Evolutionary conservation across 2,329 filamentous ascomycete species (phyloP).

Genomic region (Ceratocystis colombiana): DNA sequence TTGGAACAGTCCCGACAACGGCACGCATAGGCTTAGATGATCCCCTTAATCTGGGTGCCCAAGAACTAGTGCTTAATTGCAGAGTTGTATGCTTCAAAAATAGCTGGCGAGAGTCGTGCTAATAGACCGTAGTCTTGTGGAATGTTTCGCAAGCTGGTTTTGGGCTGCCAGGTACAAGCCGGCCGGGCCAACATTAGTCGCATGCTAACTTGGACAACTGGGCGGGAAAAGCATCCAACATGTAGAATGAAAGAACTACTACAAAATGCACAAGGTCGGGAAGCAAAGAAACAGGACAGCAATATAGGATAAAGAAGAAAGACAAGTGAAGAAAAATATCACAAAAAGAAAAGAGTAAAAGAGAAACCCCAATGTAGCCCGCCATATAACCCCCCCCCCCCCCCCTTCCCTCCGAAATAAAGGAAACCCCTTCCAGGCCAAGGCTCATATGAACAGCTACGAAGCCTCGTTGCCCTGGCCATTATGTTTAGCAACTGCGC

Average conservation of each 20-base stretch:
- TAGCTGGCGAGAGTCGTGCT: too few relatives aligned
- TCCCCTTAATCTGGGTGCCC: too few relatives aligned
- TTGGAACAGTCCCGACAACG: too few relatives aligned
- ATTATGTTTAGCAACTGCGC: conserved; percentile 11
- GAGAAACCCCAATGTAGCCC: conserved; percentile 5
- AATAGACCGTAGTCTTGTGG: too few relatives aligned
- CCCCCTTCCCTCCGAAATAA: background rate
- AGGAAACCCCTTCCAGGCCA: background rate
- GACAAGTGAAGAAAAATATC: background rate
- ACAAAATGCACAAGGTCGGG: background rate
- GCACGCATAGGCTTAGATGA: too few relatives aligned
- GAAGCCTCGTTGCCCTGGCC: background rate
- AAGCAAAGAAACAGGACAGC: background rate
- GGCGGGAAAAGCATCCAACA: background rate
- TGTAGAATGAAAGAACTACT: background rate
- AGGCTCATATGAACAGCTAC: background rate
- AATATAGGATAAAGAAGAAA: background rate
- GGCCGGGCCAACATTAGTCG: background rate
- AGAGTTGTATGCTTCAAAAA: too few relatives aligned
- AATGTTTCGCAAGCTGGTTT: too few relatives aligned
- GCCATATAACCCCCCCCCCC: background rate
- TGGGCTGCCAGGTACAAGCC: background rate
- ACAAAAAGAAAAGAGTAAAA: background rate
- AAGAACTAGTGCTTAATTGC: too few relatives aligned
- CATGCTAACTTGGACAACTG: too few relatives aligned